These are phyloP conservation scores for Byssothecium circinans DNA, from an alignment of 2,329 filamentous ascomycete genomes.

Conservation along the genomic window DNA sequence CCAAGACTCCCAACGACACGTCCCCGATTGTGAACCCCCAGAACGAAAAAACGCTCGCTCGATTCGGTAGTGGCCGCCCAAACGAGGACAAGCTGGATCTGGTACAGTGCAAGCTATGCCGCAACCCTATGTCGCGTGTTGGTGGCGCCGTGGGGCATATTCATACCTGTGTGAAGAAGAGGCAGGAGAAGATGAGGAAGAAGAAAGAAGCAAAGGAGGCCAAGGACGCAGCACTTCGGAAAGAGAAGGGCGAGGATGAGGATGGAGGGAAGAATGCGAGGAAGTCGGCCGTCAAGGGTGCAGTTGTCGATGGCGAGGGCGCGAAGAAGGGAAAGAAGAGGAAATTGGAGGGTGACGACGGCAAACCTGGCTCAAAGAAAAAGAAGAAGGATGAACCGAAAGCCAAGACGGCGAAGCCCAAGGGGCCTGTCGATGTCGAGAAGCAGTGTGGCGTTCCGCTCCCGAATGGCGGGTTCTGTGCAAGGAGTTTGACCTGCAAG, in stretches of 20 bases:
- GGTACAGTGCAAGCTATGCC: conserved; percentile 88
- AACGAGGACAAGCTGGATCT: conserved; percentile 78
- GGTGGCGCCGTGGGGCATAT: conserved; percentile 75
- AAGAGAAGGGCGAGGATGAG: conserved; percentile 50
- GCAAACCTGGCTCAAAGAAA: conserved; percentile 79
- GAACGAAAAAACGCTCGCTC: conserved; percentile 73
- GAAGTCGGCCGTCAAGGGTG: conserved; percentile 46
- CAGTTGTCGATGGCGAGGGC: conserved; percentile 39
- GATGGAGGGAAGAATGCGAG: conserved; percentile 45
- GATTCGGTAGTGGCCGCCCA: conserved; percentile 79
- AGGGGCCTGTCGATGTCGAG: conserved; percentile 92
- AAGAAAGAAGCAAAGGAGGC: conserved; percentile 65
- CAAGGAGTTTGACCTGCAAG: conserved; percentile 88
- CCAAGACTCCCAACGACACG: conserved; percentile 25
- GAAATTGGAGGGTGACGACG: conserved; percentile 60
- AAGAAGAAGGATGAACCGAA: conserved; percentile 96
- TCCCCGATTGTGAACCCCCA: conserved; percentile 59
- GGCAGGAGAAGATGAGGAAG: conserved; percentile 66
- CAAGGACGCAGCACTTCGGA: conserved; percentile 52
- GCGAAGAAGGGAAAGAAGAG: conserved; percentile 52
- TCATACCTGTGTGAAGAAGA: conserved; percentile 78
- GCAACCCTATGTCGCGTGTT: conserved; percentile 78
- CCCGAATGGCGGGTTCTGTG: conserved; percentile 83
- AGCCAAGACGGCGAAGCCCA: conserved; percentile 78
- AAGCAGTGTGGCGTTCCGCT: conserved; percentile 87